Conservation (phyloP, 2,329 filamentous ascomycete genomes). For the Hypoxylon sp. region DNA sequence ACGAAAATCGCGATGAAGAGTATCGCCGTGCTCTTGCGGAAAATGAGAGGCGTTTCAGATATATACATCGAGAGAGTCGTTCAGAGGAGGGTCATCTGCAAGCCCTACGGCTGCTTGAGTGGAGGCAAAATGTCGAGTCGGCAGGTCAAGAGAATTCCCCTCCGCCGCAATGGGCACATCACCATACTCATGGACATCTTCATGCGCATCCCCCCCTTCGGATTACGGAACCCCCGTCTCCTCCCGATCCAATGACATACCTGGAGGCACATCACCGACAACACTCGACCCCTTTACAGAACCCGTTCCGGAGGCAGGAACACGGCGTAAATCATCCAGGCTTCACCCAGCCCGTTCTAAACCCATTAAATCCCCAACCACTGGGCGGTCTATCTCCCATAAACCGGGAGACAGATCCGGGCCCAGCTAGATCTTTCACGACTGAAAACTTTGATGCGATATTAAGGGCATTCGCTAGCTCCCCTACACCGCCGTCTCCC, state of each 20-base stretch:
- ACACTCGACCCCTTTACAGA: background rate
- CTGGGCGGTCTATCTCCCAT: background rate
- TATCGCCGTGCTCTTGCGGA: background rate
- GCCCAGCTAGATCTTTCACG: background rate
- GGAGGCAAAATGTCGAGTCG: too few species aligned
- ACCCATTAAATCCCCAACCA: background rate
- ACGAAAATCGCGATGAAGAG: too few species aligned
- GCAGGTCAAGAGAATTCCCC: too few species aligned
- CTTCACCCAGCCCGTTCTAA: background rate
- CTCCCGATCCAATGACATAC: background rate
- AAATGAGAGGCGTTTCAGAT: background rate
- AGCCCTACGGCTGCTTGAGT: background rate
- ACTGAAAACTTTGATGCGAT: background rate
- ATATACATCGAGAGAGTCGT: background rate
- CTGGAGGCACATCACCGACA: background rate
- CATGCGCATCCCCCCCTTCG: background rate
- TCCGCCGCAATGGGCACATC: too few species aligned
- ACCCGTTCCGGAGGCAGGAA: background rate
- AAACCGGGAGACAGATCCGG: background rate
- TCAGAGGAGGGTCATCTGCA: background rate
- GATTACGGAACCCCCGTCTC: background rate
- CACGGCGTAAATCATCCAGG: background rate
- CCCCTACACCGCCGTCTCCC: too few species aligned
- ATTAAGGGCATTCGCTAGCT: too few species aligned
- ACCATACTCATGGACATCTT: background rate